Evolutionary conservation across 1,284 basidiomycete genomes (phyloP), one percentile per base, ranked within the genome.

Genomic region (Neonothopanus nambi): DNA sequence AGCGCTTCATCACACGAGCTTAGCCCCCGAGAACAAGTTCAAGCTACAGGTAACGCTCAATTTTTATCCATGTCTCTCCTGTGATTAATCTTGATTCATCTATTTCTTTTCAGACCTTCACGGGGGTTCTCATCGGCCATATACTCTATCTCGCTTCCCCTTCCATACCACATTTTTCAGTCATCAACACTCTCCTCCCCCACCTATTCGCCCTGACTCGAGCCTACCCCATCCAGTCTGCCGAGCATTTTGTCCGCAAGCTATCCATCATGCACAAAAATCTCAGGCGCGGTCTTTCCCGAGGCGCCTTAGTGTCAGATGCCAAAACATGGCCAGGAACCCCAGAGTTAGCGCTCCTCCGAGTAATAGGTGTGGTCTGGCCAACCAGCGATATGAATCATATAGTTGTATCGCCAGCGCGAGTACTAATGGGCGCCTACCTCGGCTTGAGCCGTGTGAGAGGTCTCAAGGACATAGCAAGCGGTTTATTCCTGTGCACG

Each of bases 311-410:
- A 12, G 75, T 82, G 20, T 70, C 70, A 0, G 75, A 82, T 3
- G 79, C 92, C 1, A 89, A 84, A 70, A 98, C 94, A 0, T 97
- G 93, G 87, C 97, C 97, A 1, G 86, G 88, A 3, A 68, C 87
- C 1, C 75, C 93, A 3, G 97, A 99, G 67, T 77, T 99, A 33
- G 78, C 82, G 0, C 74, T 99, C 7, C 76, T 99, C 21, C 85
- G 95, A 28, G 69, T 95, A 35, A 81, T 92, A 48, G 93, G 93
- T 3, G 71, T 81, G 4, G 74, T 93, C 18, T 99, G 95, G 95
- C 91, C 95, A 1, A 95, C 95, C 0, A 96, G 93, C 66, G 97
- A 99, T 72, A 83, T 95, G 70, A 89, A 87, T 53, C 95, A 99
- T 68, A 83, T 88, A 0, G 94, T 99, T 45, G 77, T 92, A 20